phyloP scores from a whole-genome alignment of 2,329 filamentous ascomycete species.

The Hypoxylon sp. region DNA sequence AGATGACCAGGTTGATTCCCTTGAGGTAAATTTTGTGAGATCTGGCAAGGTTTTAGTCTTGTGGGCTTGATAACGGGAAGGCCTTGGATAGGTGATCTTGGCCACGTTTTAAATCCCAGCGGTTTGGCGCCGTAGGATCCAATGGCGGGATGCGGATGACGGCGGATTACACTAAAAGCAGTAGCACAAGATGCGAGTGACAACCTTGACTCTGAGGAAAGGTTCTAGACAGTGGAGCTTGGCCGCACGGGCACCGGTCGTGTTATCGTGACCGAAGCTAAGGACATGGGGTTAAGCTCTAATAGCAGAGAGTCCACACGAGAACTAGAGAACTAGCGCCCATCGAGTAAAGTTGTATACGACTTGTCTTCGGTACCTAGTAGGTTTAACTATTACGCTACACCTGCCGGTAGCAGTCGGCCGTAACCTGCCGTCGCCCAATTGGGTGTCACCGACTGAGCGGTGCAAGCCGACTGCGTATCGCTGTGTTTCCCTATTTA shows the following conservation, averaged over 20 bases:
- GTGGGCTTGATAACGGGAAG: constrained; percentile 17
- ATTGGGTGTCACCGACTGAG: constrained; percentile 39
- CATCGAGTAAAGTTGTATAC: constrained; percentile 20
- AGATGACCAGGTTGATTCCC: constrained; percentile 21
- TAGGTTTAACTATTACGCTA: constrained; percentile 20
- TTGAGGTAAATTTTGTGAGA: constrained; percentile 10
- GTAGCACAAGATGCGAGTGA: constrained; percentile 28
- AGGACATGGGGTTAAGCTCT: constrained; percentile 23
- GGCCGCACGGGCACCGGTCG: constrained; percentile 26
- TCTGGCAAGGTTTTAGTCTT: constrained; percentile 14
- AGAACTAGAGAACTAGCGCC: constrained; percentile 21
- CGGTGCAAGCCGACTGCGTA: constrained; percentile 39
- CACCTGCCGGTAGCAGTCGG: constrained; percentile 34
- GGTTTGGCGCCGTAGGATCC: constrained; percentile 22
- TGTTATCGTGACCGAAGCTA: constrained; percentile 22
- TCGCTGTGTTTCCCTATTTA: constrained; percentile 17
- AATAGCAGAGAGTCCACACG: constrained; percentile 19
- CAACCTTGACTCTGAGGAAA: constrained; percentile 22
- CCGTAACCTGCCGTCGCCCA: constrained; percentile 27
- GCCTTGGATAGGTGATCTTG: constrained; percentile 8
- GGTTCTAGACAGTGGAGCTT: constrained; percentile 34
- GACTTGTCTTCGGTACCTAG: constrained; percentile 1
- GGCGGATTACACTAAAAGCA: constrained; percentile 24
- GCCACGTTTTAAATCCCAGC: constrained; percentile 29
- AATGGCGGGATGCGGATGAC: constrained; percentile 11